A percentile compares a stretch with the other conserved stretches of the same genome.
Conservation (phyloP, 345 rosid species). For the Hibiscus tridactylites region DNA sequence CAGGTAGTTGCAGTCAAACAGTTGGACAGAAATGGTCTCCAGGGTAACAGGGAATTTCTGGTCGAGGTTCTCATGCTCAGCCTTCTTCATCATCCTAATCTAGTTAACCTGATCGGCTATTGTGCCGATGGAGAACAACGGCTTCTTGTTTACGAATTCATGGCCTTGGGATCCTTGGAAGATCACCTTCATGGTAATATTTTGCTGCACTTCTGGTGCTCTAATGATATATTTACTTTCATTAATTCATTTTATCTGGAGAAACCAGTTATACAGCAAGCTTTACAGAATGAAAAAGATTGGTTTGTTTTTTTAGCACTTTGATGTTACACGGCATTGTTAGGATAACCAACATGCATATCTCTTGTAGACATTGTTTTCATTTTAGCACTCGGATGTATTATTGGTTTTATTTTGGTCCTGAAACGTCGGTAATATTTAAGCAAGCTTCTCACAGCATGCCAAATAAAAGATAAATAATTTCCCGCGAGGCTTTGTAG, state of each 20-base stretch:
- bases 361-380: background rate
- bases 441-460: too few species aligned
- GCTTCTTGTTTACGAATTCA: constrained; percentile 94
- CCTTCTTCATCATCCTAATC: constrained; percentile 93
- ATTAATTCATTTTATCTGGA: background rate
- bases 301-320: background rate
- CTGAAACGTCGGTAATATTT: too few species aligned
- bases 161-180: constrained; percentile 95
- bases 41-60: constrained; percentile 94
- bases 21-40: constrained; percentile 91
- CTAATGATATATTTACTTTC: background rate
- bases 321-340: background rate
- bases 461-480: too few species aligned
- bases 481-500: too few species aligned
- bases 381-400: background rate
- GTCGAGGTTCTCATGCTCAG: constrained; percentile 99
- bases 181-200: constrained; percentile 95
- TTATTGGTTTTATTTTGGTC: background rate
- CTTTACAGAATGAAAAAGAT: background rate
- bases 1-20: constrained; percentile 98
- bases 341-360: background rate
- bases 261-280: background rate
- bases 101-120: constrained; percentile 91
- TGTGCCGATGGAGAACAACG: constrained; percentile 99
- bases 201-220: constrained; percentile 1